Conservation (phyloP, 306 rosid genomes). For the Acacia confusa region DNA sequence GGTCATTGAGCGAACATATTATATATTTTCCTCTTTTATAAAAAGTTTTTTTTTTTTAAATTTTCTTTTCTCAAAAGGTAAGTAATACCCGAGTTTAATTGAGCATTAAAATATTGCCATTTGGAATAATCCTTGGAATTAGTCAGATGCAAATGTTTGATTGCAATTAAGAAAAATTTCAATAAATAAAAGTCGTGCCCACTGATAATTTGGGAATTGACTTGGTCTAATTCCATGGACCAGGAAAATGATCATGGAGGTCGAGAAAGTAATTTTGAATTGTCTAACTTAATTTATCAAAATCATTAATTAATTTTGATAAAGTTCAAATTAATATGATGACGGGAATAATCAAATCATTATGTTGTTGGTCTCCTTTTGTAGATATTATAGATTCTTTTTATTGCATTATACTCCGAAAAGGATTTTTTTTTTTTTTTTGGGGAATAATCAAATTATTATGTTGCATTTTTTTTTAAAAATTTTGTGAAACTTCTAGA, state of each 20-base stretch:
- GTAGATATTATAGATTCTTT: background rate
- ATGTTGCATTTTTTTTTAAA: background rate
- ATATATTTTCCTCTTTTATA: background rate
- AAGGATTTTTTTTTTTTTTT: background rate
- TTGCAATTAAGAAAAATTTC: background rate
- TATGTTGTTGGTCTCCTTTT: background rate
- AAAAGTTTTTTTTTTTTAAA: background rate
- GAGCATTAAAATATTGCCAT: background rate
- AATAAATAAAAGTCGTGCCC: background rate
- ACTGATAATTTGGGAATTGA: background rate
- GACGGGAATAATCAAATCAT: background rate
- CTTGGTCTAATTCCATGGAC: background rate
- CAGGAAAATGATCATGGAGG: background rate
- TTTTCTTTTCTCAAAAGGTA: background rate
- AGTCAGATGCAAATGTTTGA: constrained; percentile 25
- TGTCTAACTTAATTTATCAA: background rate
- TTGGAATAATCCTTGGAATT: background rate
- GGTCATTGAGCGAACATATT: background rate
- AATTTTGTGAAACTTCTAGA: background rate
- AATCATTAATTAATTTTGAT: background rate
- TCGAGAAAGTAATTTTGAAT: background rate
- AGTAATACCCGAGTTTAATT: background rate
- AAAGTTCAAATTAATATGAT: background rate
- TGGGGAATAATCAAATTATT: background rate
- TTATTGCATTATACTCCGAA: background rate